These are phyloP conservation scores for Houttuynia cordata DNA, from an alignment of 164 flowering plant genomes.

Conservation along the genomic window DNA sequence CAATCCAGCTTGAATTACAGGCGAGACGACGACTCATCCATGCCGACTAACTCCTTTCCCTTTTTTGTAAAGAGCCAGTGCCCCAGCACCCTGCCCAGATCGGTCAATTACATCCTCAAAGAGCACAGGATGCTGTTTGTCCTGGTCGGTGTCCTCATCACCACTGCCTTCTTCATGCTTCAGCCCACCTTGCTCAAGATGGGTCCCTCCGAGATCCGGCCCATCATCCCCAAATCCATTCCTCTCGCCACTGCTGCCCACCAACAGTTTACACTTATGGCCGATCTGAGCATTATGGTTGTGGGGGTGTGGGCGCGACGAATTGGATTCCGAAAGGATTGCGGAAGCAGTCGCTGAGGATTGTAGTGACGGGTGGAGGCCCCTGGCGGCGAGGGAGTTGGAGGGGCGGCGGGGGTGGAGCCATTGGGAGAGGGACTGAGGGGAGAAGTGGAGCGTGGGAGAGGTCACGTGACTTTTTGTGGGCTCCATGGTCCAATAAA, in stretches of 20 bases:
- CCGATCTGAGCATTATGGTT: conserved; percentile 1
- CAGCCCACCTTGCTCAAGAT: conserved; percentile 49
- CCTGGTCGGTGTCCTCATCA: conserved; percentile 70
- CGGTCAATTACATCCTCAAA: no score
- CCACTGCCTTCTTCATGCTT: conserved; percentile 72
- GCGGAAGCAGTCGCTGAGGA: conserved; percentile 26
- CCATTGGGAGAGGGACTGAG: no score
- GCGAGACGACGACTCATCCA: conserved; percentile 31
- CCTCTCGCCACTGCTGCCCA: no score
- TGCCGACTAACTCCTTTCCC: conserved; percentile 11
- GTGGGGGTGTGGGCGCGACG: conserved; percentile 9
- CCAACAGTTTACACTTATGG: conserved; percentile 1
- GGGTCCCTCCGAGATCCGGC: conserved; percentile 17
- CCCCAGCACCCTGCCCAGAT: conserved; percentile 66
- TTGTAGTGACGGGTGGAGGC: no score
- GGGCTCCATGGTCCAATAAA: no score
- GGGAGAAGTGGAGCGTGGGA: no score
- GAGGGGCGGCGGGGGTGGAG: no score
- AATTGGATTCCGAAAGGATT: conserved; percentile 55
- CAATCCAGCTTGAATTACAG: conserved; percentile 41
- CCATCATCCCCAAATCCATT: conserved; percentile 12
- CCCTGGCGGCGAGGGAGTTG: no score
- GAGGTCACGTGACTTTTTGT: no score
- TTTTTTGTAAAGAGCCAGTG: conserved; percentile 52
- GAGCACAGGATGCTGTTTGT: conserved; percentile 74